These are phyloP conservation scores for Ophiostoma piceae DNA, from an alignment of 2,329 filamentous ascomycete species.

Conservation along the genomic window DNA sequence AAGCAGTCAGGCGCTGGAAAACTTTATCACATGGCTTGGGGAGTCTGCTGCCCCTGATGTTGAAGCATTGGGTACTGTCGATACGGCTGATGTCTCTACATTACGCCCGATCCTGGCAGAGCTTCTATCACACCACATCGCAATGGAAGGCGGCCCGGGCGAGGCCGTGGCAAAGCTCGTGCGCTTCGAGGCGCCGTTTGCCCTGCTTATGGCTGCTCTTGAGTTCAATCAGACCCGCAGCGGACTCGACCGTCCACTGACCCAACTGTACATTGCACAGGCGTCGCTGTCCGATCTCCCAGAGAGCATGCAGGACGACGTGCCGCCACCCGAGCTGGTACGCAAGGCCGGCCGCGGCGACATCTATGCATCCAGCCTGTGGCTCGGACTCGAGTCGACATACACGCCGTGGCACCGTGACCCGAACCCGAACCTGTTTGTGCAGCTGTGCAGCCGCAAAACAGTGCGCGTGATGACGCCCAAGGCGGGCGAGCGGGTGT, in stretches of 20 bases:
- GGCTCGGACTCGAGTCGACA: conserved; percentile 81
- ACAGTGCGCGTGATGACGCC: conserved; percentile 66
- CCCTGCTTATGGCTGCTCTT: conserved; percentile 56
- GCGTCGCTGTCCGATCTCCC: conserved; percentile 68
- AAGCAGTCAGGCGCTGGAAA: background rate
- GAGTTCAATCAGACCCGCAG: conserved; percentile 40
- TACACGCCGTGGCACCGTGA: conserved; percentile 89
- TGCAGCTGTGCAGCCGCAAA: conserved; percentile 73
- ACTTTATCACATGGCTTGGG: conserved; percentile 25
- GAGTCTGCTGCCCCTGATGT: background rate
- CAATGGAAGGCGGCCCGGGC: background rate
- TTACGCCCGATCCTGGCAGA: conserved; percentile 21
- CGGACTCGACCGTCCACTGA: conserved; percentile 22
- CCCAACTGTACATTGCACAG: conserved; percentile 79
- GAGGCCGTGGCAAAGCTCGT: conserved; percentile 39
- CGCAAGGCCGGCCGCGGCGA: conserved; percentile 55
- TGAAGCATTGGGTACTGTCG: background rate
- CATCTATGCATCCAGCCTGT: conserved; percentile 80
- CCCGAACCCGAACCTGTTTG: conserved; percentile 89
- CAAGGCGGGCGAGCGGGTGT: conserved; percentile 57
- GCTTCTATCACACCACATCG: conserved; percentile 21
- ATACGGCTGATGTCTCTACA: background rate
- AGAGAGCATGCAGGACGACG: conserved; percentile 52
- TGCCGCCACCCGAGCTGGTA: conserved; percentile 64
- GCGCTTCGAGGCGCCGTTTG: conserved; percentile 56